These are phyloP conservation scores for Lactifluus volemus DNA, from an alignment of 768 basidiomycete species.

Conservation along the genomic window DNA sequence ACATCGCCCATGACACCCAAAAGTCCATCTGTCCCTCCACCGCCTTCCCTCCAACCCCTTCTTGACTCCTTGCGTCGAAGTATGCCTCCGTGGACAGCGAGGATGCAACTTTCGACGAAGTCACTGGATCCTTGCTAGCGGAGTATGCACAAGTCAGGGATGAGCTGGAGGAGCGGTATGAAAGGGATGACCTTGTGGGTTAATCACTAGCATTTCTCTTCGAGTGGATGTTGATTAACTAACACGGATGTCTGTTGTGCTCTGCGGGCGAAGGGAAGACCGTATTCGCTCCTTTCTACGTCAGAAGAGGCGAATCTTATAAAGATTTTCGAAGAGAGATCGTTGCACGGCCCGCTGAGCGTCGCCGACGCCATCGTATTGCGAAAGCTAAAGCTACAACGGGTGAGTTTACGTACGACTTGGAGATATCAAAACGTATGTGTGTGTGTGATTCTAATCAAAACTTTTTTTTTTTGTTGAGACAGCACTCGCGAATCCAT, in stretches of 20 bases:
- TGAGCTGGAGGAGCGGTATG: slow-evolving; percentile 1
- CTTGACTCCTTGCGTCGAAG: slow-evolving; percentile 10
- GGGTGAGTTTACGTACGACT: not conserved
- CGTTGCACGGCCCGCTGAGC: not conserved
- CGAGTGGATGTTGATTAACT: not conserved
- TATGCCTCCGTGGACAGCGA: slow-evolving; percentile 10
- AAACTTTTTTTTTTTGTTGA: not conserved
- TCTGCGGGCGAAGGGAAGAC: slow-evolving; percentile 5
- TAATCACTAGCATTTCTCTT: not conserved
- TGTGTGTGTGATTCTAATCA: not conserved
- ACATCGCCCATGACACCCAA: not conserved
- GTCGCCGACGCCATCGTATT: slow-evolving; percentile 15
- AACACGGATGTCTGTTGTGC: not conserved
- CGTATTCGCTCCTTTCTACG: slow-evolving; percentile 14
- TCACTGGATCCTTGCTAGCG: not conserved
- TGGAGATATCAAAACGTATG: not conserved
- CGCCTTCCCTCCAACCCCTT: slow-evolving; percentile 14
- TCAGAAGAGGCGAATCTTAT: slow-evolving; percentile 8
- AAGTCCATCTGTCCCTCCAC: not conserved
- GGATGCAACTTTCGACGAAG: slow-evolving; percentile 9
- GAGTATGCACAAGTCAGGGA: slow-evolving; percentile 9
- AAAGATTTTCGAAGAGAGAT: slow-evolving; percentile 1
- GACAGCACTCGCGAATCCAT: slow-evolving; percentile 20
- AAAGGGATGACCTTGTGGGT: slow-evolving; percentile 16
- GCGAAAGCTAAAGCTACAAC: slow-evolving; percentile 20